phyloP scores from a whole-genome alignment of 1,284 basidiomycete species.

The Neonothopanus nambi region DNA sequence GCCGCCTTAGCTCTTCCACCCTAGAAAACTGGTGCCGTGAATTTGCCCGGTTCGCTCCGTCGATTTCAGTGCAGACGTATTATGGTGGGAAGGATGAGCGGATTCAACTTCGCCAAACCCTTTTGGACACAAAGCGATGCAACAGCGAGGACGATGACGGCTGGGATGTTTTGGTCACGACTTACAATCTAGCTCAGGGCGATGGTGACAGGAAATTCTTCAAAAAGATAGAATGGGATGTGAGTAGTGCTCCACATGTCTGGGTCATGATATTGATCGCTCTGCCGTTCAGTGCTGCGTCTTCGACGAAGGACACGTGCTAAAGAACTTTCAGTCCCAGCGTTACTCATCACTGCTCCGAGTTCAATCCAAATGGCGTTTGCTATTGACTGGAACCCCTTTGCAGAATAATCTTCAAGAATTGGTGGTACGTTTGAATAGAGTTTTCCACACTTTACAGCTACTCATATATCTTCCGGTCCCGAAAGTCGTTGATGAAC shows the following conservation, averaged over 20 bases:
- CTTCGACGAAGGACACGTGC: conserved; percentile 93
- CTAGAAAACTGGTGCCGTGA: conserved; percentile 99
- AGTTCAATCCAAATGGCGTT: conserved; percentile 85
- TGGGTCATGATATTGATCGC: conserved; percentile 2
- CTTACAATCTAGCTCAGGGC: conserved; percentile 93
- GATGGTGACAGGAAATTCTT: conserved; percentile 92
- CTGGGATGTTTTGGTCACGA: conserved; percentile 95
- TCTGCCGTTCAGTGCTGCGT: conserved; percentile 84
- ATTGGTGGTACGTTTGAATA: conserved; percentile 73
- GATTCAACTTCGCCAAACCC: conserved; percentile 70
- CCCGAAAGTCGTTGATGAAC: conserved; percentile 86
- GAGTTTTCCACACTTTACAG: not conserved
- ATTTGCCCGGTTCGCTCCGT: conserved; percentile 88
- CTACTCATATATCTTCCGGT: conserved; percentile 8
- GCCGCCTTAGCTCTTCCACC: conserved; percentile 77
- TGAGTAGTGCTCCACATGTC: conserved; percentile 36
- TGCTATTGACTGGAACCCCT: conserved; percentile 95
- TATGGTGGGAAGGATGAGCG: conserved; percentile 93
- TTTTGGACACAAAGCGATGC: conserved; percentile 56
- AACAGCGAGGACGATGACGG: conserved; percentile 48
- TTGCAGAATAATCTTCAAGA: conserved; percentile 93
- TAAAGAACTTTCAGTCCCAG: conserved; percentile 97
- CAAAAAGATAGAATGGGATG: conserved; percentile 89
- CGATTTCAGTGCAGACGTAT: conserved; percentile 87
- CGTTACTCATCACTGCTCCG: conserved; percentile 89